These are phyloP conservation scores for Dryas alaskensis DNA, from an alignment of 306 rosid genomes.

Conservation along the genomic window DNA sequence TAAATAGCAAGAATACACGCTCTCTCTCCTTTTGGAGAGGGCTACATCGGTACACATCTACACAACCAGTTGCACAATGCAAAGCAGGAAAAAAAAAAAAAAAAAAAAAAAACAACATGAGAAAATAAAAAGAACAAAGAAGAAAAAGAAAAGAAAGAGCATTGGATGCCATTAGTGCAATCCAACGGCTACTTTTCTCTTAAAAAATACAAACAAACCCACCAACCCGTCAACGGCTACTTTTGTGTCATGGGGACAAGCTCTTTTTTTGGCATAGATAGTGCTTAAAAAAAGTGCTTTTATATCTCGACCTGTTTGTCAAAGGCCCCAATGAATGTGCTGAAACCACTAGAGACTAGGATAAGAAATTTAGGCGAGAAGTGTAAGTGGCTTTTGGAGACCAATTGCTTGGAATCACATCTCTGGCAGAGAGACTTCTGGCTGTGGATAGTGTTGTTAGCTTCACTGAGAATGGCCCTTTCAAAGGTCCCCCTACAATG, in stretches of 20 bases:
- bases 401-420: constrained; percentile 77
- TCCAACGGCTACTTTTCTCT: constrained; percentile 42
- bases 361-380: constrained; percentile 62
- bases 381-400: constrained; percentile 75
- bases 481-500: constrained; percentile 57
- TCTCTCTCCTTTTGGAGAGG: constrained; percentile 91
- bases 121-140: constrained; percentile 4
- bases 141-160: constrained; percentile 26
- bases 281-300: background rate
- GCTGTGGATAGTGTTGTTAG: constrained; percentile 58
- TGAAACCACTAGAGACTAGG: constrained; percentile 1
- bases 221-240: constrained; percentile 32
- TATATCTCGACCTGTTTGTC: background rate
- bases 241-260: constrained; percentile 29
- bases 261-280: constrained; percentile 1
- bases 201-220: background rate
- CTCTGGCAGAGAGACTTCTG: constrained; percentile 58
- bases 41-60: constrained; percentile 36
- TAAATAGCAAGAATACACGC: constrained; percentile 29
- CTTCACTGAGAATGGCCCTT: constrained; percentile 86
- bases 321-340: background rate
- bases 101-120: background rate
- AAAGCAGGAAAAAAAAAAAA: background rate
- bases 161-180: constrained; percentile 34
- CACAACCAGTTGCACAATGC: constrained; percentile 23